Base-by-base conservation (phyloP, 1,139 yeast genomes). In the Scheffersomyces titani region DNA sequence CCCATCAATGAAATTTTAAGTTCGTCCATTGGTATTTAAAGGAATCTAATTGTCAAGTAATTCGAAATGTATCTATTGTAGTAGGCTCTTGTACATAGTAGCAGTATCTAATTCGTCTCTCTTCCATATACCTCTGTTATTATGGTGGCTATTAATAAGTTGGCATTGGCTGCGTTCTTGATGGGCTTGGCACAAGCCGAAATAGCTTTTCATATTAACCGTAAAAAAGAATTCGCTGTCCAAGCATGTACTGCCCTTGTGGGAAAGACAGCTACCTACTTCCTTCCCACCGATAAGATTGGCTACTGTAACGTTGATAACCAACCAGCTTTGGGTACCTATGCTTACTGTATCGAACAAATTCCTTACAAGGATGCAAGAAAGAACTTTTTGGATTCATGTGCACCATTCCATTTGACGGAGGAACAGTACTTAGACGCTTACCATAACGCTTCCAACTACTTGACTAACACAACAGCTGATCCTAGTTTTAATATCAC, bases 241-340 rank as follows among this genome's bases (percentile, higher is more conserved):
- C 36, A 45, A 6, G 75, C 73, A 1, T 80, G 84, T 67, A 60
- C 66, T 19, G 54, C 62, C 0, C 66, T 70, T 11, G 50, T 78
- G 48, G 71, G 54, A 1, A 68, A 73, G 49, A 60, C 57, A 2
- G 75, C 70, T 1, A 65, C 67, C 3, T 72, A 67, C 50, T 76
- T 71, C 57, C 68, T 71, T 47, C 59, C 65, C 36, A 66, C 63
- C 3, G 77, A 72, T 53, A 58, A 61, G 52, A 61, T 55, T 7
- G 75, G 71, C 1, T 76, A 64, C 60, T 76, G 81, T 66, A 66
- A 72, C 55, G 64, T 62, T 49, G 62, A 71, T 44, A 68, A 66
- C 60, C 80, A 75, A 63, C 79, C 70, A 7, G 80, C 80, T 7
- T 68, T 77, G 58, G 81, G 80, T 5, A 62, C 79, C 18, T 70